Conservation (phyloP, 148 eudicot species). For the Salicornia ramosissima region DNA sequence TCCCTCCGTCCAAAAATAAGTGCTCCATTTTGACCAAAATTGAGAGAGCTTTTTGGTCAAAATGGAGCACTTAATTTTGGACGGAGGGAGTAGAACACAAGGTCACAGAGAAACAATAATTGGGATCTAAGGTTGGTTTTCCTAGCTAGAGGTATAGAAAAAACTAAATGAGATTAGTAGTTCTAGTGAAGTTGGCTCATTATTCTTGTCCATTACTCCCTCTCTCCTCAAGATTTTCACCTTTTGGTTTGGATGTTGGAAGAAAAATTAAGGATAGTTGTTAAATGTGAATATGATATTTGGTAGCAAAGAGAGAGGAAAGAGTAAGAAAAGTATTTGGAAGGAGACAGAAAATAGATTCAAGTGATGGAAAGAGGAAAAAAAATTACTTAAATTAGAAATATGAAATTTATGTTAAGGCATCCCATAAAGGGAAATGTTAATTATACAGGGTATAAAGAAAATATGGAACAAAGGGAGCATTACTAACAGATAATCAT, state of each 20-base stretch:
- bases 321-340: background rate
- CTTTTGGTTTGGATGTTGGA: background rate
- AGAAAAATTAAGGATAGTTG: background rate
- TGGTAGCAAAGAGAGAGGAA: background rate
- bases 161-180: background rate
- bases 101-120: background rate
- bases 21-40: background rate
- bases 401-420: background rate
- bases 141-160: background rate
- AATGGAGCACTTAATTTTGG: too few species aligned
- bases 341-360: background rate
- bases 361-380: background rate
- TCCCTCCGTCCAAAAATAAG: background rate
- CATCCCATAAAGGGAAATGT: background rate
- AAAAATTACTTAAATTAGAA: background rate
- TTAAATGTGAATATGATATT: background rate
- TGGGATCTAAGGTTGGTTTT: background rate
- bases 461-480: background rate
- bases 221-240: background rate
- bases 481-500: background rate
- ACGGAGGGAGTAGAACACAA: background rate
- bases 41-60: too few species aligned
- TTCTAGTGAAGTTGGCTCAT: background rate
- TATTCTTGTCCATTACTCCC: background rate
- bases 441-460: background rate